These are phyloP conservation scores for Toxoplasma gondii DNA, from an alignment of 169 alveolate species.

Conservation along the genomic window DNA sequence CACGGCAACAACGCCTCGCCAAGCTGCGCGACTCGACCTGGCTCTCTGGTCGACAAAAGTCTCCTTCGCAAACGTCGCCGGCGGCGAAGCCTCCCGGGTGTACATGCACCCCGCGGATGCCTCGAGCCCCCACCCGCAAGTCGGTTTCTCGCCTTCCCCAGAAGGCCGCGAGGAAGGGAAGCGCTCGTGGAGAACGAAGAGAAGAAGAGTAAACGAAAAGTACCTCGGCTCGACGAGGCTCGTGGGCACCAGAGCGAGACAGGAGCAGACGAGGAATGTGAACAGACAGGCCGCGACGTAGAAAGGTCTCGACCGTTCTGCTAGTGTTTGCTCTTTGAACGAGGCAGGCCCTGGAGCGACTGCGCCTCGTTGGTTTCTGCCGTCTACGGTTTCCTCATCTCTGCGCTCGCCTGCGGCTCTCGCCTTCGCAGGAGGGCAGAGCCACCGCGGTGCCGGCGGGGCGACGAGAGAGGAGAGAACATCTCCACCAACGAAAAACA, in stretches of 20 bases:
- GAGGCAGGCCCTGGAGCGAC: background rate
- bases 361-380: background rate
- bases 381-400: background rate
- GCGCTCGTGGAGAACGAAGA: background rate
- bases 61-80: background rate
- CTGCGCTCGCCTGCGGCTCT: background rate
- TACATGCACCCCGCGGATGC: background rate
- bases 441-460: background rate
- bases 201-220: background rate
- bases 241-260: background rate
- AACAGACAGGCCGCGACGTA: background rate
- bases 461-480: background rate
- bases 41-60: too few species aligned
- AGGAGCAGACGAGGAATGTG: background rate
- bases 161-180: background rate
- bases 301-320: background rate
- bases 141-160: background rate
- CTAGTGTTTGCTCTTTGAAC: background rate
- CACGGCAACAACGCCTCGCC: too few species aligned
- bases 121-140: background rate
- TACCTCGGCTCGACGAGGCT: conserved; percentile 1
- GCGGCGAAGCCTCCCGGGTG: background rate
- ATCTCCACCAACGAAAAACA: background rate
- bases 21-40: too few species aligned
- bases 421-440: background rate